phyloP scores from a whole-genome alignment of 345 rosid species.

The Eucalyptus marginata region DNA sequence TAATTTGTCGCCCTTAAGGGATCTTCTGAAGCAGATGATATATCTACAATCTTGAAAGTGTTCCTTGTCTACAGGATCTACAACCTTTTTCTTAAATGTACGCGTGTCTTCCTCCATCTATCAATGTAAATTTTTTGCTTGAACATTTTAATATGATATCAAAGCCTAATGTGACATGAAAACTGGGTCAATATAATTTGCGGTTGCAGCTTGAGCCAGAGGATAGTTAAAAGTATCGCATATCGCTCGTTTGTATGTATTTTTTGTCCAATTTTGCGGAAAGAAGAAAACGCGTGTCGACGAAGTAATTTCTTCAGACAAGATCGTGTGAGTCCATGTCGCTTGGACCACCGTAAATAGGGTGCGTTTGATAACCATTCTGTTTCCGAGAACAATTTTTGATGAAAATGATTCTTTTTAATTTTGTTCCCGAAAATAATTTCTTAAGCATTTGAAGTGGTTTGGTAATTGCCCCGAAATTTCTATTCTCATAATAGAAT shows the following conservation, averaged over 20 bases:
- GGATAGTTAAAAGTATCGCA: not conserved
- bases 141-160: not conserved
- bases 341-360: not conserved
- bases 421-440: accelerated
- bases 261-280: no score
- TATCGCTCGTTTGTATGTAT: no score
- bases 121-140: not conserved
- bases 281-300: no score
- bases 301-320: no score
- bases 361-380: no score
- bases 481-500: no score
- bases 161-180: not conserved
- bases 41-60: not conserved
- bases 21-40: not conserved
- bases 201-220: not conserved
- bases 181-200: not conserved
- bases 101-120: not conserved
- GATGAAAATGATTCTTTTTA: accelerated
- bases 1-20: not conserved
- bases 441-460: no score
- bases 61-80: not conserved
- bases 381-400: no score
- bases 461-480: no score
- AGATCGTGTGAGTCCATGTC: not conserved
- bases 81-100: no score